Evolutionary conservation across 2,329 filamentous ascomycete genomes (phyloP).

Genomic region (Scedosporium dehoogii): DNA sequence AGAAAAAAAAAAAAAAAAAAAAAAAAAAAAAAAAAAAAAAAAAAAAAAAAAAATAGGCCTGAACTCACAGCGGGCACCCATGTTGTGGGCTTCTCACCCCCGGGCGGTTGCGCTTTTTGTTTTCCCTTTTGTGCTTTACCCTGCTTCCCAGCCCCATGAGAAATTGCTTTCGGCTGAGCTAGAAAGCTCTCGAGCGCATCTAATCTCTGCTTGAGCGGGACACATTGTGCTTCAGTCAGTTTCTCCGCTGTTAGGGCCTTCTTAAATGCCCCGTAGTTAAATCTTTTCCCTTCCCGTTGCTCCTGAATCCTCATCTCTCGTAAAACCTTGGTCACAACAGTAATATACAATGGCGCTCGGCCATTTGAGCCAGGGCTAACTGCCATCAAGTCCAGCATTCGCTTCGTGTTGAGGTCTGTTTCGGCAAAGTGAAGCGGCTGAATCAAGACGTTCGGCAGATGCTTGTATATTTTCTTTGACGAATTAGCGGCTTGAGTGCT

Average conservation of each 20-base stretch:
- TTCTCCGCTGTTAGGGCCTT: conserved; percentile 17
- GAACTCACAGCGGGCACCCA: conserved; percentile 14
- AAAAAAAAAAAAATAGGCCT: no score
- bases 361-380: conserved; percentile 23
- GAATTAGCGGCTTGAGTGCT: no score
- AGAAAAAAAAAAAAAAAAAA: no score
- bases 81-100: not conserved
- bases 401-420: conserved; percentile 41
- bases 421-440: conserved; percentile 41
- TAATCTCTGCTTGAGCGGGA: conserved; percentile 49
- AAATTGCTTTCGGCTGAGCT: conserved; percentile 11
- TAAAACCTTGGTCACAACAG: conserved; percentile 44
- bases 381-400: conserved; percentile 52
- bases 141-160: no score
- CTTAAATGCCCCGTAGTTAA: conserved; percentile 43
- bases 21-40: no score
- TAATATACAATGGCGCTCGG: conserved; percentile 47
- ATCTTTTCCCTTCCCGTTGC: conserved; percentile 22
- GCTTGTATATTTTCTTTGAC: conserved; percentile 24
- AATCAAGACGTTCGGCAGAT: conserved; percentile 33
- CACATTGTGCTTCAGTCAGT: conserved; percentile 38
- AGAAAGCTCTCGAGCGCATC: conserved; percentile 57
- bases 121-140: no score
- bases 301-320: conserved; percentile 41
- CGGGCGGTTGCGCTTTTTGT: not conserved